phyloP scores from a whole-genome alignment of 164 flowering plant species.

The Piper longum region DNA sequence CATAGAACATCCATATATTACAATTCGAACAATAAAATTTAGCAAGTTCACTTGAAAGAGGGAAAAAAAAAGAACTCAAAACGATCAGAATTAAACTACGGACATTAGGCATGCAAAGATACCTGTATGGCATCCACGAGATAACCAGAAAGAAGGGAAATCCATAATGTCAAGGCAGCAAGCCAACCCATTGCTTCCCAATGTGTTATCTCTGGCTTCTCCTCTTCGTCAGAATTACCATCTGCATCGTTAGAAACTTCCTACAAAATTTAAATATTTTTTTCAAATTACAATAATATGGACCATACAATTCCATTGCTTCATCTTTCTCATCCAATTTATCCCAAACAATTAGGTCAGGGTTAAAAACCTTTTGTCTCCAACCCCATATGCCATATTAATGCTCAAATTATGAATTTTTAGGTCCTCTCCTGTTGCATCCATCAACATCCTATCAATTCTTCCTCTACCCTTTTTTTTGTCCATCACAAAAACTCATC shows the following conservation, averaged over 20 bases:
- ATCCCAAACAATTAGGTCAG: too few species aligned
- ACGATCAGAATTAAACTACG: not conserved
- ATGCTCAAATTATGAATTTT: too few species aligned
- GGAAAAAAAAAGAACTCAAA: not conserved
- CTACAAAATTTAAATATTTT: slow-evolving; percentile 17
- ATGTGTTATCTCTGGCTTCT: slow-evolving; percentile 39
- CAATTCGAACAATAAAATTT: not conserved
- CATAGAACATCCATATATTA: not conserved
- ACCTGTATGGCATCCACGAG: slow-evolving; percentile 70
- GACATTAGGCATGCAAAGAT: not conserved
- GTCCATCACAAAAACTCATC: too few species aligned
- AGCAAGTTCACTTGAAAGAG: not conserved
- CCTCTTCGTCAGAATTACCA: slow-evolving; percentile 33
- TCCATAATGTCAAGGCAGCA: slow-evolving; percentile 36
- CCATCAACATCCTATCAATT: too few species aligned
- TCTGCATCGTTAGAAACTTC: slow-evolving; percentile 19
- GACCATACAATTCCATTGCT: too few species aligned
- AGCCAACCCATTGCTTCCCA: slow-evolving; percentile 66
- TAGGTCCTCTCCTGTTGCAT: too few species aligned
- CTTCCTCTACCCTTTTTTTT: too few species aligned
- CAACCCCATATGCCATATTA: too few species aligned
- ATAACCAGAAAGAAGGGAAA: slow-evolving; percentile 54
- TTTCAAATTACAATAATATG: not conserved
- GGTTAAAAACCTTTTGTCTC: too few species aligned
- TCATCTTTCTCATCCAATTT: too few species aligned